Percentiles rank a stretch among this genome's conserved stretches.
These are phyloP conservation scores for Neofusicoccum sp. DNA, from an alignment of 2,329 filamentous ascomycete species.

Conservation along the genomic window DNA sequence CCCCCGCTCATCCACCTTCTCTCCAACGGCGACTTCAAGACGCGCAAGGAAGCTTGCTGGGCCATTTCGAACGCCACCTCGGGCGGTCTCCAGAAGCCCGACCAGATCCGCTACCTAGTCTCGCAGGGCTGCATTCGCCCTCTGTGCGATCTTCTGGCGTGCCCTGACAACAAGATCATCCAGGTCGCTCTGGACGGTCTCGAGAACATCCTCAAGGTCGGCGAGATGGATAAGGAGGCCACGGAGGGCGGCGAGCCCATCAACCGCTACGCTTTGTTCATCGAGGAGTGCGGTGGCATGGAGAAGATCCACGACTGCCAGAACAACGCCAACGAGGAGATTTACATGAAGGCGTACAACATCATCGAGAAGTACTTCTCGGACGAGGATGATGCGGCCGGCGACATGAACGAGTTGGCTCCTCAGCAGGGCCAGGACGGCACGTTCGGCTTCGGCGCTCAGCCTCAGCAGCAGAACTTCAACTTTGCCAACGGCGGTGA, in stretches of 20 bases:
- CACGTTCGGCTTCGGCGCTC: conserved; percentile 74
- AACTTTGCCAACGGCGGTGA: conserved; percentile 82
- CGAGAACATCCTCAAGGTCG: conserved; percentile 99
- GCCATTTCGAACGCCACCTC: conserved; percentile 98
- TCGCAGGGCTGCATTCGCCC: conserved; percentile 94
- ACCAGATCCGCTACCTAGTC: conserved; percentile 96
- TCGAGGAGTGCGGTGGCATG: conserved; percentile 98
- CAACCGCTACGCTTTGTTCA: conserved; percentile 96
- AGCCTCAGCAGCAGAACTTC: conserved; percentile 69
- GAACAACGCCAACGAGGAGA: conserved; percentile 99
- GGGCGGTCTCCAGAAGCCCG: conserved; percentile 95
- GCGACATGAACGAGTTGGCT: conserved; percentile 77
- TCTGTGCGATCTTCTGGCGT: conserved; percentile 88
- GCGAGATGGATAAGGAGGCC: conserved; percentile 95
- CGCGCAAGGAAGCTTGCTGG: conserved; percentile 98
- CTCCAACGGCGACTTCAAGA: conserved; percentile 97
- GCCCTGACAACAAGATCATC: conserved; percentile 99
- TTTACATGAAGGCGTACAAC: conserved; percentile 99
- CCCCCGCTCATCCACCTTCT: conserved; percentile 93
- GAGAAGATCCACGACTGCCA: conserved; percentile 99
- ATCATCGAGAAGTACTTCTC: conserved; percentile 99
- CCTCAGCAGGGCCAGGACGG: conserved; percentile 70
- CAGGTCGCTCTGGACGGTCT: conserved; percentile 96
- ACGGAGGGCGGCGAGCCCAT: conserved; percentile 72
- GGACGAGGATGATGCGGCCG: conserved; percentile 81